Base-by-base conservation (phyloP, 176 grass and related monocot species). In the Dendrocalamus sinicus region DNA sequence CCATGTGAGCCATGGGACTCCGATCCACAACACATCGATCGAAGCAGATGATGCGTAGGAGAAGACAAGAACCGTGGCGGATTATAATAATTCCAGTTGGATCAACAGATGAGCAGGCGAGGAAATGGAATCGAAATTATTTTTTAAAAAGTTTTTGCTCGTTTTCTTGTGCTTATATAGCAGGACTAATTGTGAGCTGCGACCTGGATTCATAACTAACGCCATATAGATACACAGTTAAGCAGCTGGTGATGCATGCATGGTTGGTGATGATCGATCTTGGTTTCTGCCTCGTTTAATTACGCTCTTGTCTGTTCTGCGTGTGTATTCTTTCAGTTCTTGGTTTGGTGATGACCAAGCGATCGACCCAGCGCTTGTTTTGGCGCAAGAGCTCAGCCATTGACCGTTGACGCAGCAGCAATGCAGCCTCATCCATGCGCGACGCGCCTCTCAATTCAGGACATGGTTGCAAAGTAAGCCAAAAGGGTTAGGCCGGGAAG, bases 1-100 rank as follows among this genome's bases (percentile, higher is more conserved):
- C 85, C 89, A 91, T 91, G 89, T 91, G 84, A 84, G 53, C 81
- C 89, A 63, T 68, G 85, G 84, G 89, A 0, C 68, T 60, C 67
- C 30, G 66, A 72, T 74, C 80, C 79, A 55, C 37, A 43, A 41
- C 63, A 23, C 76, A 23, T 61, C 44, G 52, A 23, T 61, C 44
- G 52, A 8, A 39, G 79, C 78, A 12, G 89, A 79, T 4, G 75
- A 71, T 75, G 24, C 45, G 75, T 12, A 16, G 73, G 74, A 86
- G 84, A 83, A 73, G 85, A 81, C 85, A 83, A 75, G 54, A 44
- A 50, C 53, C 46, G 19, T 19, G n/a, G 26, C 65, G 24, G 62
- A 44, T 76, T 75, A 59, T 40, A 24, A 55, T 80, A 62, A 32
- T 17, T 12, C 67, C 63, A 22, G 60, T 10, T 64, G 69, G 70